Evolutionary conservation across 495 filamentous ascomycete species (phyloP).

Genomic region (Baudoinia panamericana): DNA sequence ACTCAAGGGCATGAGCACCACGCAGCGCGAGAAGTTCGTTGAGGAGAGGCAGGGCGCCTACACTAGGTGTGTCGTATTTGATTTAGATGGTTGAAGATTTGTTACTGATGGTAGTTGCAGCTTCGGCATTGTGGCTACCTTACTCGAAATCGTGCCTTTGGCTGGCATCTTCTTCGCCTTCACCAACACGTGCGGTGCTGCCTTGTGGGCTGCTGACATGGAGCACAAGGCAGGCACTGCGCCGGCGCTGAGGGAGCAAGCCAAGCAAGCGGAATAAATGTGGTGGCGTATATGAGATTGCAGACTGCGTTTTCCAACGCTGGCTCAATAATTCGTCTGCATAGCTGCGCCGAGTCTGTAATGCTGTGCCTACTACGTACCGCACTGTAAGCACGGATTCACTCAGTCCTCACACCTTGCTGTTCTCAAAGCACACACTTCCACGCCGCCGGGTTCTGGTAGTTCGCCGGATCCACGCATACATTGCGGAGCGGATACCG

Average conservation of each 20-base stretch:
- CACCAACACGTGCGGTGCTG: slow-evolving; percentile 84
- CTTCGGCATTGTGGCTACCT: slow-evolving; percentile 61
- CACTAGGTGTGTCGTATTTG: slow-evolving; percentile 49
- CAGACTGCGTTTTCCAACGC: too few relatives aligned
- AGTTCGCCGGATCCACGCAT: slow-evolving; percentile 13
- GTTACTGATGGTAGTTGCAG: slow-evolving; percentile 33
- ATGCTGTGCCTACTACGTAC: too few relatives aligned
- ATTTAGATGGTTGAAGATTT: background rate
- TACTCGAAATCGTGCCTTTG: slow-evolving; percentile 75
- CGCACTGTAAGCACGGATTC: too few relatives aligned
- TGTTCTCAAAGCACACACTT: slow-evolving; percentile 9
- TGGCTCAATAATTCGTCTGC: too few relatives aligned
- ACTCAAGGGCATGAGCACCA: slow-evolving; percentile 62
- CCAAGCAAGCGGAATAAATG: slow-evolving; percentile 38
- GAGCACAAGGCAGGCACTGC: slow-evolving; percentile 49
- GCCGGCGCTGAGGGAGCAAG: slow-evolving; percentile 40
- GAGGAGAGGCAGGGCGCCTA: slow-evolving; percentile 51
- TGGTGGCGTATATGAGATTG: background rate
- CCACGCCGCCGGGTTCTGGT: slow-evolving; percentile 11
- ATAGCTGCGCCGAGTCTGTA: too few relatives aligned
- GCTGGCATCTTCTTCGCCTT: slow-evolving; percentile 75
- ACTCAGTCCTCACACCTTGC: background rate
- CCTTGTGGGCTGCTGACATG: slow-evolving; percentile 86
- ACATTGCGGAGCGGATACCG: slow-evolving; percentile 7
- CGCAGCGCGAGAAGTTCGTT: slow-evolving; percentile 51